Base-by-base conservation (phyloP, 257 asterid genomes). In the Solanum chiquidenum region DNA sequence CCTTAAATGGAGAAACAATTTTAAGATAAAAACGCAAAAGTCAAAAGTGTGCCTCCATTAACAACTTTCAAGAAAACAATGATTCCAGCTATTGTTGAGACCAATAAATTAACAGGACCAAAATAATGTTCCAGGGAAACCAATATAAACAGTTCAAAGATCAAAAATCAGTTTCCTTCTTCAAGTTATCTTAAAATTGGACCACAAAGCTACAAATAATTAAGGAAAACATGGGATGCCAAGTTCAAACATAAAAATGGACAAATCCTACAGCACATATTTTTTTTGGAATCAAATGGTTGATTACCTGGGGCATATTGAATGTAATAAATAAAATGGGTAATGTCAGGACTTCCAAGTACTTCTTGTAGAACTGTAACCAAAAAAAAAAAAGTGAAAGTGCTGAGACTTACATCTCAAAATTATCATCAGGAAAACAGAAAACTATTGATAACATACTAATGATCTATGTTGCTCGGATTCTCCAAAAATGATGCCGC, bases 301-400 rank as follows among this genome's bases (percentile, higher is more conserved):
- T 49, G 85, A 46, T 46, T 82, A 96, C 99, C 95, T 95, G 98
- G 89, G 98, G 96, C 88, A 95, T 80, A 88, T 87, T 90, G 90
- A 94, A 92, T 66, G 98, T 49, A 88, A 92, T 87, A 80, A 94
- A 87, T 90, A 96, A 62, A 80, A 96, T 88, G 38, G 98, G 94
- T 75, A 96, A 88, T 21, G 97, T 93, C 92, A 96, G 85, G 90
- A 94, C 46, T 88, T 91, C 94, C 95, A 96, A 91, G 92, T 93
- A 96, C 46, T 38, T 83, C 91, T 80, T 90, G 96, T 94, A 96
- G 87, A 83, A 84, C 98, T 96, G 92, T 62, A 88, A 88, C 80
- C 49, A 18, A 55, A 55, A 87, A 86, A 77, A 87, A 86, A 86
- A 58, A 83, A 69, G 60, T 77, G 69, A 83, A 52, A 11, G 33